Percentiles rank a stretch among this genome's conserved stretches.
Conservation (phyloP, 2,329 filamentous ascomycete genomes). For the Raffaelea ambrosiae region DNA sequence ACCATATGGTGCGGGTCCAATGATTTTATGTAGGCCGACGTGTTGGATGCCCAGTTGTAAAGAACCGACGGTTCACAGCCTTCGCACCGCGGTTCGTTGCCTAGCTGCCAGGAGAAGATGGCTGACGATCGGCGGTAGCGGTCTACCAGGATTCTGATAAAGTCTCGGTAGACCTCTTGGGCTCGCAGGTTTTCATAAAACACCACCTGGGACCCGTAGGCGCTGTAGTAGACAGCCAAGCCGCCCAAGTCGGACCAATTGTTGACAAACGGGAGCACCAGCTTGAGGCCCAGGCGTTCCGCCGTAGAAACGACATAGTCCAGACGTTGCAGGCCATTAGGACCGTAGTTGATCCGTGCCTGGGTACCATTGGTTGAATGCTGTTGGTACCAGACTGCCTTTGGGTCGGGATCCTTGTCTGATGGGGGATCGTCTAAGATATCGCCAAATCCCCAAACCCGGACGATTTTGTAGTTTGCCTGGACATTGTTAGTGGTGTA, state of each 20-base stretch:
- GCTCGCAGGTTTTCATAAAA: constrained; percentile 20
- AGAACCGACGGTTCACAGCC: constrained; percentile 43
- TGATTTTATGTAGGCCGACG: constrained; percentile 39
- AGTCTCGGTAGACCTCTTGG: constrained; percentile 46
- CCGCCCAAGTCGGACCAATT: constrained; percentile 14
- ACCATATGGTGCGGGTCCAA: constrained; percentile 38
- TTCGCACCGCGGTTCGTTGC: constrained; percentile 47
- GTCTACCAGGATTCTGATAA: constrained; percentile 38
- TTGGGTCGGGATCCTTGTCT: constrained; percentile 24
- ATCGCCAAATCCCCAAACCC: constrained; percentile 47
- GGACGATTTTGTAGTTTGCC: constrained; percentile 38
- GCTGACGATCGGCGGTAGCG: constrained; percentile 38
- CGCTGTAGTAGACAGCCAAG: constrained; percentile 12
- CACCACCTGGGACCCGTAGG: constrained; percentile 8
- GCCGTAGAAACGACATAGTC: constrained; percentile 8
- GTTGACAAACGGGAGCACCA: constrained; percentile 10
- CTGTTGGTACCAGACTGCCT: constrained; percentile 35
- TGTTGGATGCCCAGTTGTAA: constrained; percentile 48
- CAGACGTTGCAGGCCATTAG: constrained; percentile 4
- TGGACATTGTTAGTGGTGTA: constrained; percentile 2
- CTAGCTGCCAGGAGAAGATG: constrained; percentile 47
- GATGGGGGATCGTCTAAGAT: constrained; percentile 24
- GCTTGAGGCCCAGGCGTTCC: background rate
- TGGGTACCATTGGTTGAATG: constrained; percentile 13
- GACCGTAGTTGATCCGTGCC: constrained; percentile 9